Conservation (phyloP, 2,329 filamentous ascomycete species). For the Alternaria burnsii region DNA sequence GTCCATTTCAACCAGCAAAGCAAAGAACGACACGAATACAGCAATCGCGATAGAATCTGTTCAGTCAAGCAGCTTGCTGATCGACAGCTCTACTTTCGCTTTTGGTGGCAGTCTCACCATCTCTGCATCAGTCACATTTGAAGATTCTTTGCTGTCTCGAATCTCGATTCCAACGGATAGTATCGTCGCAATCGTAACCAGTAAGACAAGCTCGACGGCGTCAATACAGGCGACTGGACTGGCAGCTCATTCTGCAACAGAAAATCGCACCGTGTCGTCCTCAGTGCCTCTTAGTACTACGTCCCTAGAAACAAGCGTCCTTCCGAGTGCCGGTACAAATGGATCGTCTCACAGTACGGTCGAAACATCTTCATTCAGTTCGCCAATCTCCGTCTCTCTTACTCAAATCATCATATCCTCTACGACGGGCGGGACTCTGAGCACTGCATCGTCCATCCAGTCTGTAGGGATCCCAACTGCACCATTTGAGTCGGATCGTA, state of each 20-base stretch:
- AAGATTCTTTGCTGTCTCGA: not conserved
- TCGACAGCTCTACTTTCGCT: not conserved
- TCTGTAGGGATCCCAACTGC: not conserved
- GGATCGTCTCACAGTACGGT: not conserved
- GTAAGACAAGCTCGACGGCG: not conserved
- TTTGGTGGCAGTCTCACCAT: not conserved
- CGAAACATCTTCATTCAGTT: not conserved
- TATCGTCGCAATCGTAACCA: not conserved
- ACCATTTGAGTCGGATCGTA: not conserved
- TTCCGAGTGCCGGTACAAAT: not conserved
- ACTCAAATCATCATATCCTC: not conserved
- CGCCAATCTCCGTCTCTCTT: not conserved
- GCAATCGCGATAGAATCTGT: not conserved
- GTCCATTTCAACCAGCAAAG: not conserved
- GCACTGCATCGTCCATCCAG: not conserved
- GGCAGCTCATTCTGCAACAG: not conserved
- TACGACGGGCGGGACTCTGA: not conserved
- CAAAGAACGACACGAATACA: not conserved
- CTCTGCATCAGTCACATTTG: not conserved
- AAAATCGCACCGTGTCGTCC: not conserved
- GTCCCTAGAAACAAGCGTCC: not conserved
- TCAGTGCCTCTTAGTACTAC: not conserved
- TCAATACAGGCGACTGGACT: not conserved
- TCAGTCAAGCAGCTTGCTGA: not conserved
- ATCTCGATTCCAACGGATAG: not conserved